Percentiles rank a stretch among this genome's conserved stretches.
Conservation (phyloP, 2,329 filamentous ascomycete genomes). For the Leptographium wingfieldii region DNA sequence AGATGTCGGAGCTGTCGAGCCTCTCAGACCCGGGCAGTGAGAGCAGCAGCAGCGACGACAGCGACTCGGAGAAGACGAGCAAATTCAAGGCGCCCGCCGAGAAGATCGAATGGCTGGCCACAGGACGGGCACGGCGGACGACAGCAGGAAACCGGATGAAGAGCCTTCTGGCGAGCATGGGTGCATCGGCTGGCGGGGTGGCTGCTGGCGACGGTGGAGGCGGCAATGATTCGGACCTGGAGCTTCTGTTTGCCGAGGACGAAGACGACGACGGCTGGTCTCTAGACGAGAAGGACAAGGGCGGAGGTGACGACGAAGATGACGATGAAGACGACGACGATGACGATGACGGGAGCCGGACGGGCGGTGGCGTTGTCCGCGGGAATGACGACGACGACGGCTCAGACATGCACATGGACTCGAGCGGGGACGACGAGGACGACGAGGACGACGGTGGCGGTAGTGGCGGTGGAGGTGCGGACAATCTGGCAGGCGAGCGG, state of each 20-base stretch:
- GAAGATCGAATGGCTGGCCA: conserved; percentile 56
- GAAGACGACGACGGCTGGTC: conserved; percentile 58
- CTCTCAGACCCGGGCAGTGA: conserved; percentile 1
- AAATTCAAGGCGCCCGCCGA: background rate
- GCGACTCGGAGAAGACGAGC: background rate
- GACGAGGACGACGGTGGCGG: conserved; percentile 46
- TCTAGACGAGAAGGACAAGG: conserved; percentile 54
- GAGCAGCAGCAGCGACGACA: background rate
- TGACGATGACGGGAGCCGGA: conserved; percentile 28
- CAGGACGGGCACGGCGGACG: conserved; percentile 59
- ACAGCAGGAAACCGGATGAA: conserved; percentile 80
- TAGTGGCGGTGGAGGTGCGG: conserved; percentile 24
- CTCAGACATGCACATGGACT: conserved; percentile 76
- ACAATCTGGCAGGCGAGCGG: conserved; percentile 77
- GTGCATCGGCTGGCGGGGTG: conserved; percentile 28
- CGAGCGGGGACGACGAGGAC: conserved; percentile 72
- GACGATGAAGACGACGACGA: conserved; percentile 46
- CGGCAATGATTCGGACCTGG: conserved; percentile 47
- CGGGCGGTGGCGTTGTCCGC: background rate
- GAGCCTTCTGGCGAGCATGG: conserved; percentile 62
- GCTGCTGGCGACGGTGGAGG: background rate
- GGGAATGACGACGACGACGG: conserved; percentile 49
- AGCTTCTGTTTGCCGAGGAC: conserved; percentile 63
- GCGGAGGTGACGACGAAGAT: conserved; percentile 71
- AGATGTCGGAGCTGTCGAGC: conserved; percentile 1